phyloP scores from a whole-genome alignment of 2,329 filamentous ascomycete species.

The Fusarium denticulatum region DNA sequence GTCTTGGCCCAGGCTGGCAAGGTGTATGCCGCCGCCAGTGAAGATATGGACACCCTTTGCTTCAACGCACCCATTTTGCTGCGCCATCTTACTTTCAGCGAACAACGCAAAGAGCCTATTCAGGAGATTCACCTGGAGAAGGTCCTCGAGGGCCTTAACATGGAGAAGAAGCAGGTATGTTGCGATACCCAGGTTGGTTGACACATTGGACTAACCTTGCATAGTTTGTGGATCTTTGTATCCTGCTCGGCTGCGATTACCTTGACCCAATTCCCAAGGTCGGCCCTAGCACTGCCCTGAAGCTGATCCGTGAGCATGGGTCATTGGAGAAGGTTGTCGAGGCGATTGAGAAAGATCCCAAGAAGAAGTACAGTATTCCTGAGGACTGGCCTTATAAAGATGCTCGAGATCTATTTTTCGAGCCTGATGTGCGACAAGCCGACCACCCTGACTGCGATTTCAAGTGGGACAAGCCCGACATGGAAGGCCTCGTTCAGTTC shows the following conservation, averaged over 20 bases:
- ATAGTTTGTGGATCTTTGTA: conserved; percentile 97
- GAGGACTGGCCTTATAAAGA: conserved; percentile 98
- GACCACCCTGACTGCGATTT: conserved; percentile 92
- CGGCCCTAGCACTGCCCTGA: conserved; percentile 89
- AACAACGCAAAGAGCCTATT: conserved; percentile 97
- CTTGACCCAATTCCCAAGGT: conserved; percentile 96
- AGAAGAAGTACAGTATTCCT: conserved; percentile 83
- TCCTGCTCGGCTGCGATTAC: conserved; percentile 97
- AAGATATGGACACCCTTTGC: conserved; percentile 99
- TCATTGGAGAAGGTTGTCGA: conserved; percentile 88
- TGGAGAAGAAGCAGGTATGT: conserved; percentile 84
- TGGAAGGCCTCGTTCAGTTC: conserved; percentile 89
- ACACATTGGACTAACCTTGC: conserved; percentile 11
- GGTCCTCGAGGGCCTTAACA: conserved; percentile 84
- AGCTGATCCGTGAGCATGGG: conserved; percentile 92
- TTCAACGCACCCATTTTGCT: conserved; percentile 93
- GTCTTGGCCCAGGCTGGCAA: conserved; percentile 89
- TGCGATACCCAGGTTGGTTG: not conserved
- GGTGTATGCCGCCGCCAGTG: conserved; percentile 94
- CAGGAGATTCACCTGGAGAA: conserved; percentile 92
- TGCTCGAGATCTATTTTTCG: conserved; percentile 89
- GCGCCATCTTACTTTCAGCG: conserved; percentile 93
- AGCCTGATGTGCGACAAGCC: conserved; percentile 86
- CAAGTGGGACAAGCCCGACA: conserved; percentile 95
- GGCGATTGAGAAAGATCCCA: conserved; percentile 77